These are phyloP conservation scores for Ceratocystis eucalypticola DNA, from an alignment of 2,329 filamentous ascomycete genomes.

Conservation along the genomic window DNA sequence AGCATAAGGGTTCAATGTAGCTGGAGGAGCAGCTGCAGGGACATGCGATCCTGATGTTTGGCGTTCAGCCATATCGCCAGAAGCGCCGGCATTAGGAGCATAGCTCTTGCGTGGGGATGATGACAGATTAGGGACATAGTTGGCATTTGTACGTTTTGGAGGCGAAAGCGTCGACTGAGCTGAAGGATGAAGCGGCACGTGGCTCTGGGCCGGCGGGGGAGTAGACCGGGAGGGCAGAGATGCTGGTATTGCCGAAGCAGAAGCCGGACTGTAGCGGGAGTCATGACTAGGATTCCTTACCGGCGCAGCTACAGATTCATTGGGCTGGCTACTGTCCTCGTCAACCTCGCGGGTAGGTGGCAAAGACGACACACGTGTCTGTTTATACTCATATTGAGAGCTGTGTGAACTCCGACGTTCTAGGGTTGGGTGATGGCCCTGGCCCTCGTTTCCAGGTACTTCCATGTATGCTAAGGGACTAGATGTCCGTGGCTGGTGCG, in stretches of 20 bases:
- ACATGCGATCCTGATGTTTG: constrained; percentile 42
- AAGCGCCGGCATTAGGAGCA: neutral
- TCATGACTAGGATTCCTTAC: constrained; percentile 23
- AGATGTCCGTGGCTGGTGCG: constrained; percentile 50
- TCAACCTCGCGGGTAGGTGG: constrained; percentile 50
- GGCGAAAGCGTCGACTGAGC: constrained; percentile 39
- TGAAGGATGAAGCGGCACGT: constrained; percentile 20
- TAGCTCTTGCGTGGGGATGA: constrained; percentile 13
- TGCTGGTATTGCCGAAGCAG: constrained; percentile 22
- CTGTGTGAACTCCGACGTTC: constrained; percentile 32
- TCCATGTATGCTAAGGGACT: constrained; percentile 54
- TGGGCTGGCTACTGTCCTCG: constrained; percentile 28
- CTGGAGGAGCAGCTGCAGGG: constrained; percentile 27
- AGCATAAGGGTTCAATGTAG: constrained; percentile 2
- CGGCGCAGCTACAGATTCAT: constrained; percentile 20
- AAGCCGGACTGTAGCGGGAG: constrained; percentile 30
- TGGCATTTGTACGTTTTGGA: constrained; percentile 40
- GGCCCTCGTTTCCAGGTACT: constrained; percentile 32
- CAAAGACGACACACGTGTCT: constrained; percentile 43
- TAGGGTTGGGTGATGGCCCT: constrained; percentile 28
- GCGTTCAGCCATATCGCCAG: constrained; percentile 26
- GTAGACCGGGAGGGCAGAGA: constrained; percentile 30
- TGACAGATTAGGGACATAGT: constrained; percentile 29
- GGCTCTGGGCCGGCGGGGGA: constrained; percentile 33
- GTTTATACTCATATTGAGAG: constrained; percentile 38